Percentiles rank a stretch among this genome's conserved stretches.
Conservation (phyloP, 2,329 filamentous ascomycete species). For the Pestalotiopsis fici region DNA sequence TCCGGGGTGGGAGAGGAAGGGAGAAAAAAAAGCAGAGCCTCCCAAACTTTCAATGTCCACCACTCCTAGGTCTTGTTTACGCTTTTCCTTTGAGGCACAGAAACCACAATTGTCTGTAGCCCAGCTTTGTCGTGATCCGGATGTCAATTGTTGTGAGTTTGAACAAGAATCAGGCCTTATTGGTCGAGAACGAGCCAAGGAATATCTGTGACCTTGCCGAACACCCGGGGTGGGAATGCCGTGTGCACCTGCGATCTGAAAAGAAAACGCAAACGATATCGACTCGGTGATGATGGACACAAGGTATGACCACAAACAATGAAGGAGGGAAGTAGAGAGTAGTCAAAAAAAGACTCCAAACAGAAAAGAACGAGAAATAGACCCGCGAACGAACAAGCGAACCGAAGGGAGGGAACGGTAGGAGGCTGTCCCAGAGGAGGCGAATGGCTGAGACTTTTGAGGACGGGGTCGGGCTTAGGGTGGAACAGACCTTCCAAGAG, state of each 20-base stretch:
- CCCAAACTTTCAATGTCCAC: neutral
- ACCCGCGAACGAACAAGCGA: neutral
- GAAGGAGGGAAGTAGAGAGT: neutral
- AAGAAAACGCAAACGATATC: neutral
- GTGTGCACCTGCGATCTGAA: neutral
- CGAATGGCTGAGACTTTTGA: neutral
- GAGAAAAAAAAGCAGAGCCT: too few species aligned
- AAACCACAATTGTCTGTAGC: neutral
- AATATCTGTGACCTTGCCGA: neutral
- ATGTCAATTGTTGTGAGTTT: neutral
- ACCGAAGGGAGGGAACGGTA: neutral
- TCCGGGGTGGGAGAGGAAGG: too few species aligned
- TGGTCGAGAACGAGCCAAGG: neutral
- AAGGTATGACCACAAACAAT: neutral
- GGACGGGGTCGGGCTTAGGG: neutral
- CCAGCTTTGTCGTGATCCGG: neutral
- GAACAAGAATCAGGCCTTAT: neutral
- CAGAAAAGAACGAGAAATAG: neutral
- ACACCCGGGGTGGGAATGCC: neutral
- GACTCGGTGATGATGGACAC: neutral
- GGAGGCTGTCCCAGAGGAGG: neutral
- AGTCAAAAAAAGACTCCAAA: neutral
- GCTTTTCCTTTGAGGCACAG: neutral
- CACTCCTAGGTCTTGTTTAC: neutral
- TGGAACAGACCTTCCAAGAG: constrained; percentile 3